These are phyloP conservation scores for Grosmannia serpens DNA, from an alignment of 2,329 filamentous ascomycete species.

Conservation along the genomic window DNA sequence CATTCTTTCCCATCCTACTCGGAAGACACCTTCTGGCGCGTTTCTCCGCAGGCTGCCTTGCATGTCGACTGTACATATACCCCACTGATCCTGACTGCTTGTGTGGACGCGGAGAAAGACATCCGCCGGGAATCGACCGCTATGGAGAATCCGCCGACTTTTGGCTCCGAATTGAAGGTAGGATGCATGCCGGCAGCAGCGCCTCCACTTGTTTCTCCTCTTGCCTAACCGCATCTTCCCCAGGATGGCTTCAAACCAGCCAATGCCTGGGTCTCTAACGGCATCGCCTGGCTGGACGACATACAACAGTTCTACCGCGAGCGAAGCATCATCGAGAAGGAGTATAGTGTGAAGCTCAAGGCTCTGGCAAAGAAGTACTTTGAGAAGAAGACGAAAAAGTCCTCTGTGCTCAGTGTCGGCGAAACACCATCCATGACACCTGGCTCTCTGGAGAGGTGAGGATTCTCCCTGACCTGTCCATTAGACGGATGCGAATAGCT, in stretches of 20 bases:
- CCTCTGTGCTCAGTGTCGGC: slow-evolving; percentile 71
- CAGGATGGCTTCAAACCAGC: slow-evolving; percentile 96
- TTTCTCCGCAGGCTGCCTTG: background rate
- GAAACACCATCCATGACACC: slow-evolving; percentile 89
- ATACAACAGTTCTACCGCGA: slow-evolving; percentile 97
- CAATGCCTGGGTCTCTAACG: slow-evolving; percentile 80
- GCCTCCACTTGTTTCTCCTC: background rate
- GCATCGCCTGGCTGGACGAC: slow-evolving; percentile 91
- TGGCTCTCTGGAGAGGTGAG: slow-evolving; percentile 78
- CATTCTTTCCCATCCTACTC: background rate
- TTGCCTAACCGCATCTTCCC: background rate
- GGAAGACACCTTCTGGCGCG: background rate
- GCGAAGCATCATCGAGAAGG: slow-evolving; percentile 86
- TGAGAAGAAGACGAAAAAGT: slow-evolving; percentile 86
- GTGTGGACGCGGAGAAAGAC: background rate
- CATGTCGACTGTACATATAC: background rate
- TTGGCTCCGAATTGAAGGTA: slow-evolving; percentile 92
- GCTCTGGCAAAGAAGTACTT: slow-evolving; percentile 91
- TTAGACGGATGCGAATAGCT: background rate
- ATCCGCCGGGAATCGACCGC: slow-evolving; percentile 33
- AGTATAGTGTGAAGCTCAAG: slow-evolving; percentile 82
- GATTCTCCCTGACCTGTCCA: background rate
- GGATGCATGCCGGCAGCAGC: slow-evolving; percentile 12
- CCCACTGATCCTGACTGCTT: background rate
- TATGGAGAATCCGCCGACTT: slow-evolving; percentile 71